phyloP scores from a whole-genome alignment of 2,329 filamentous ascomycete species.

The Claviceps sorghi region DNA sequence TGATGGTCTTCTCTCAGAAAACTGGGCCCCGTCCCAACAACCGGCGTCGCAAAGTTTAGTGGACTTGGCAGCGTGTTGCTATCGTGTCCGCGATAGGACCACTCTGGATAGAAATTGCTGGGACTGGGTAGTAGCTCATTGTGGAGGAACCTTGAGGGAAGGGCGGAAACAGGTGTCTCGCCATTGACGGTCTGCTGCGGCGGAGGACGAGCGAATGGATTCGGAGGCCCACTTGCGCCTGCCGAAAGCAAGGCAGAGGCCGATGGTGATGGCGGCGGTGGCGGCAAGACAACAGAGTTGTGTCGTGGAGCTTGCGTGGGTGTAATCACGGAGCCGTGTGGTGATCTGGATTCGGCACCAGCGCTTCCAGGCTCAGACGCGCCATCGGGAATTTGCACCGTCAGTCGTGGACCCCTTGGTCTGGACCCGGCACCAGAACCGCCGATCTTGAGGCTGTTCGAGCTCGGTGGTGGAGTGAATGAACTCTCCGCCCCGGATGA shows the following conservation, averaged over 20 bases:
- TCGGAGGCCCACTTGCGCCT: constrained; percentile 81
- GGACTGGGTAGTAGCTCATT: constrained; percentile 81
- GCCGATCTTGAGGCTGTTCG: constrained; percentile 57
- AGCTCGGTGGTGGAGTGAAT: constrained; percentile 58
- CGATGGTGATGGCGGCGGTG: constrained; percentile 85
- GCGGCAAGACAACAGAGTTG: constrained; percentile 67
- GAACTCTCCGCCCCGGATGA: constrained; percentile 50
- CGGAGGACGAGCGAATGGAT: constrained; percentile 81
- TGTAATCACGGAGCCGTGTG: constrained; percentile 43
- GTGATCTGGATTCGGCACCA: constrained; percentile 55
- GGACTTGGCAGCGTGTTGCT: constrained; percentile 85
- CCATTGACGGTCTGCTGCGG: constrained; percentile 49
- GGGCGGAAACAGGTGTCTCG: constrained; percentile 71
- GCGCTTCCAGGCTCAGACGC: constrained; percentile 62
- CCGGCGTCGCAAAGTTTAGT: constrained; percentile 79
- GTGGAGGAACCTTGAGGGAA: constrained; percentile 81
- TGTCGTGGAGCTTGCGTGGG: constrained; percentile 40
- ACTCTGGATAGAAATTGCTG: constrained; percentile 83
- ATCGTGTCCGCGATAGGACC: constrained; percentile 60
- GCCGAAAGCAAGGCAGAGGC: constrained; percentile 75
- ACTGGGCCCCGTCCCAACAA: constrained; percentile 45
- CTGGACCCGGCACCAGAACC: constrained; percentile 46
- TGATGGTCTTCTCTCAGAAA: constrained; percentile 43
- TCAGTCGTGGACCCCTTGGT: constrained; percentile 65
- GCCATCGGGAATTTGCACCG: constrained; percentile 90